A percentile compares a stretch with the other conserved stretches of the same genome.
phyloP scores from a whole-genome alignment of 257 asterid species.

The Fraxinus anomala region DNA sequence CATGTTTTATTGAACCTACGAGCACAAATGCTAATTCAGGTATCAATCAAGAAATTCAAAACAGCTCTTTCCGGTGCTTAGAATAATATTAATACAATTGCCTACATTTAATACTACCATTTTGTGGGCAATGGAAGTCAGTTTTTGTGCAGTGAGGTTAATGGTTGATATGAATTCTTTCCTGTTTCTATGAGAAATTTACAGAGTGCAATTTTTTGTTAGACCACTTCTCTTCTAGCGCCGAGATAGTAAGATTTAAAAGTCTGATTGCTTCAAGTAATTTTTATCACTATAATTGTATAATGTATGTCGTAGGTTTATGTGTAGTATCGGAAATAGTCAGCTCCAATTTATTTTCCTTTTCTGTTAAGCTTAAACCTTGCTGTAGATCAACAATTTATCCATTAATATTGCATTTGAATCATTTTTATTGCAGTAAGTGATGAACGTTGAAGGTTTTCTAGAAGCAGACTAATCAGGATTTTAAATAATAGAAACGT shows the following conservation, averaged over 20 bases:
- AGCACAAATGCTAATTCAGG: background rate
- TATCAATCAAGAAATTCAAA: background rate
- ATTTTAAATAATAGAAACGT: too few relatives aligned
- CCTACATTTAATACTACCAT: background rate
- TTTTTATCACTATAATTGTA: background rate
- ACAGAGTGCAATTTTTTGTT: too few relatives aligned
- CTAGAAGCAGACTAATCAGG: too few relatives aligned
- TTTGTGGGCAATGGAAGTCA: background rate
- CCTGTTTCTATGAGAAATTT: background rate
- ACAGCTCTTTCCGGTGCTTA: background rate
- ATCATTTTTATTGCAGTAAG: too few relatives aligned
- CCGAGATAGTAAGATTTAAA: background rate
- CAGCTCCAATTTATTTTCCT: background rate
- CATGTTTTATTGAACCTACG: background rate
- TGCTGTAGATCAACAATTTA: too few relatives aligned
- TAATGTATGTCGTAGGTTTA: background rate
- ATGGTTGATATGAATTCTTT: background rate
- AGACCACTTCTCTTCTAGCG: background rate
- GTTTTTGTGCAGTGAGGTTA: background rate
- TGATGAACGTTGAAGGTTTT: too few relatives aligned
- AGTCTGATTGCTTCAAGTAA: background rate
- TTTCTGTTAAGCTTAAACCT: background rate
- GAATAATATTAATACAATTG: background rate
- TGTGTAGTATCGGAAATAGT: background rate
- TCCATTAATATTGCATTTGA: too few relatives aligned